These are phyloP conservation scores for Syzygium oleosum DNA, from an alignment of 345 rosid species.

Conservation along the genomic window DNA sequence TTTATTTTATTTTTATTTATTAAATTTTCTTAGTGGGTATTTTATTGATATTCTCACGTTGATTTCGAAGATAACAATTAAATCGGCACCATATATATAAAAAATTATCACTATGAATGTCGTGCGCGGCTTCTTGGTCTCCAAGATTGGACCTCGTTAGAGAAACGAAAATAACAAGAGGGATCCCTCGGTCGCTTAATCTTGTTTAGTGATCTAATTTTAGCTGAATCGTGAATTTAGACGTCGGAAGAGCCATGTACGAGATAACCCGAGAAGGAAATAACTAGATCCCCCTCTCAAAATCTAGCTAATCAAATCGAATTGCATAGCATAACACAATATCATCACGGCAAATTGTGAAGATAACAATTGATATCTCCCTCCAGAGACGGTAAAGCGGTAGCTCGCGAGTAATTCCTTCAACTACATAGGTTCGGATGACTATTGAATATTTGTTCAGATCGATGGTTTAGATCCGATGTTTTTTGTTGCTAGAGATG, in stretches of 20 bases:
- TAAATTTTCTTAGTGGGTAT: neutral
- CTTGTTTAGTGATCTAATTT: neutral
- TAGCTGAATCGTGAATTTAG: neutral
- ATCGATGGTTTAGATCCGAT: accelerated
- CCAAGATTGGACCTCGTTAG: neutral
- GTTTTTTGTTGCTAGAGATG: accelerated
- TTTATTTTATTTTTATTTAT: neutral
- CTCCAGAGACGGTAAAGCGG: too few relatives aligned
- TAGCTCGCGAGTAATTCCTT: accelerated
- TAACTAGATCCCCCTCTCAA: neutral
- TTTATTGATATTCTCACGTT: neutral
- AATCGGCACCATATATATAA: neutral
- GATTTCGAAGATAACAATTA: neutral
- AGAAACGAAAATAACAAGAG: neutral
- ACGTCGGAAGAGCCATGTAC: neutral
- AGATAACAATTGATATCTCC: neutral
- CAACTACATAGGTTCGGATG: neutral
- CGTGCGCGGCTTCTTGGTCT: neutral
- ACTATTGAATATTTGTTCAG: neutral
- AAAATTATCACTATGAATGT: neutral
- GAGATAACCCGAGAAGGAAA: neutral
- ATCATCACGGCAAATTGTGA: accelerated
- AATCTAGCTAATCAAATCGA: neutral
- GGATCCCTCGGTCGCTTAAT: neutral
- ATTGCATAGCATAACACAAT: accelerated